phyloP scores from a whole-genome alignment of 768 basidiomycete species.

The Mycena sanguinolenta region DNA sequence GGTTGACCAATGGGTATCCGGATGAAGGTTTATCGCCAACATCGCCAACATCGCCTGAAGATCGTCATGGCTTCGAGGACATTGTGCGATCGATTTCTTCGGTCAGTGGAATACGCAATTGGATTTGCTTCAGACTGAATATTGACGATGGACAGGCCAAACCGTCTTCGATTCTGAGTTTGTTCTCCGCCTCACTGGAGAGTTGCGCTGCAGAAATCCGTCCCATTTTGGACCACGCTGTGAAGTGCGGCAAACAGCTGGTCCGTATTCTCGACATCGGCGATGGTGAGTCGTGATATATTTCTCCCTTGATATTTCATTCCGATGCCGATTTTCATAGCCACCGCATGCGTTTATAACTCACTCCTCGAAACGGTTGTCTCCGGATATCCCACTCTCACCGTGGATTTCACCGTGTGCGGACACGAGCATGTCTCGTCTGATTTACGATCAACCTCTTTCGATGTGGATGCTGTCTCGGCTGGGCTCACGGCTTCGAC shows the following conservation, averaged over 20 bases:
- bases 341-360: conserved; percentile 21
- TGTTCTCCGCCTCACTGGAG: conserved; percentile 16
- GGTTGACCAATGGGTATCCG: too few species aligned
- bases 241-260: conserved; percentile 18
- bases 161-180: conserved; percentile 12
- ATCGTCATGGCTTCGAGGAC: conserved; percentile 2
- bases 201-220: conserved; percentile 5
- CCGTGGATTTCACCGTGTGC: conserved; percentile 21
- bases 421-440: conserved; percentile 22
- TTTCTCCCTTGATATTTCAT: background rate
- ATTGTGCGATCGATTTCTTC: conserved; percentile 18
- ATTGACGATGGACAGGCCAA: conserved; percentile 2
- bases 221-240: conserved; percentile 17
- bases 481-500: conserved; percentile 12
- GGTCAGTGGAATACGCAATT: background rate
- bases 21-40: background rate
- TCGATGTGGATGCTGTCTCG: conserved; percentile 18
- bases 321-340: background rate
- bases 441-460: conserved; percentile 17
- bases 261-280: conserved; percentile 22
- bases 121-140: background rate
- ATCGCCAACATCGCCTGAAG: background rate
- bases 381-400: conserved; percentile 17
- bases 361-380: conserved; percentile 1
- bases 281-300: conserved; percentile 12